These are phyloP conservation scores for Pseudoturritis turrita DNA, from an alignment of 345 rosid genomes.

Conservation along the genomic window DNA sequence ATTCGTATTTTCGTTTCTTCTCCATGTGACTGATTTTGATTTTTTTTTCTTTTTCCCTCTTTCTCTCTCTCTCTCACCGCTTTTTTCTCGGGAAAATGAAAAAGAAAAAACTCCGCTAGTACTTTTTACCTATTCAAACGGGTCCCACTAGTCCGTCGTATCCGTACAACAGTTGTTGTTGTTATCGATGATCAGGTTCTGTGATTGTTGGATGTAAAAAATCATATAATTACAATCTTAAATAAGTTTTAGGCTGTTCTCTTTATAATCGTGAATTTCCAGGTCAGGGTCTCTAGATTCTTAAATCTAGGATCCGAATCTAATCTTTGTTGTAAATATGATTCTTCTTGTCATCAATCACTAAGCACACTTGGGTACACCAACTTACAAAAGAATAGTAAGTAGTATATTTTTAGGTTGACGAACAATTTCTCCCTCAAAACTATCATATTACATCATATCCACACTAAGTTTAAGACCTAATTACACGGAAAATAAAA, in stretches of 20 bases:
- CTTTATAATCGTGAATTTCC: not conserved
- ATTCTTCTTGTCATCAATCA: not conserved
- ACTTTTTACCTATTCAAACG: not conserved
- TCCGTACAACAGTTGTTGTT: conserved; percentile 23
- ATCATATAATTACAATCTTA: not conserved
- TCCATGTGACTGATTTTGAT: conserved; percentile 31
- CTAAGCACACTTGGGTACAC: not conserved
- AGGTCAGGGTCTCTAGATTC: not conserved
- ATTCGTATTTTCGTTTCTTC: conserved; percentile 53
- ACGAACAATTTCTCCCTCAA: no score
- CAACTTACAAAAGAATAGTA: not conserved
- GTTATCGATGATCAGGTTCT: not conserved
- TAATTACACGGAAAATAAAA: no score
- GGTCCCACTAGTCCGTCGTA: conserved; percentile 8
- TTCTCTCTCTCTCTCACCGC: not conserved
- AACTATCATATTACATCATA: no score
- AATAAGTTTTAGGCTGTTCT: not conserved
- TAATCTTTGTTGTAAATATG: not conserved
- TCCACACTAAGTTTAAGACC: no score
- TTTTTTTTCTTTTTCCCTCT: not conserved
- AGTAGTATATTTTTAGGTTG: no score
- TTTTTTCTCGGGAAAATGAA: not conserved
- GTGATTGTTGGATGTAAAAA: conserved; percentile 11
- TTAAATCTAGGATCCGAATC: no score
- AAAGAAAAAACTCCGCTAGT: not conserved